A percentile compares a stretch with the other conserved stretches of the same genome.
phyloP scores from a whole-genome alignment of 306 rosid genomes.

The cucumber (Cucumis sativus) region DNA sequence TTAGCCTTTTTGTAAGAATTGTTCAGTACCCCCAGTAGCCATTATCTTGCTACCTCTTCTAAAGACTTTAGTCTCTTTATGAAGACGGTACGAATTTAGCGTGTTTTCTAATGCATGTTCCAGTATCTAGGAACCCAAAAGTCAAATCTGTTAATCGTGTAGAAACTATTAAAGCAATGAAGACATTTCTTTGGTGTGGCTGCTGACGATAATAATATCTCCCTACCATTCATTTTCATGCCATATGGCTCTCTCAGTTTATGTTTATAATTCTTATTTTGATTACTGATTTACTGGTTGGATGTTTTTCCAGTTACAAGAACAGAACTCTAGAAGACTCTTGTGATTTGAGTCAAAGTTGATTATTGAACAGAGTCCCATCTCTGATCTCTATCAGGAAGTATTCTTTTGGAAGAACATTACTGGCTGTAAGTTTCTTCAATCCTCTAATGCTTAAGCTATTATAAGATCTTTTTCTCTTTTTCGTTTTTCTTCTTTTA shows the following conservation, averaged over 20 bases:
- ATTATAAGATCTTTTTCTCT: neutral
- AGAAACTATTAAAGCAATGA: neutral
- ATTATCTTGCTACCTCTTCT: neutral
- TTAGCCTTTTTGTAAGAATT: slow-evolving; percentile 11
- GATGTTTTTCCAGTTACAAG: slow-evolving; percentile 3
- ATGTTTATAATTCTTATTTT: neutral
- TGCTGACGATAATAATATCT: neutral
- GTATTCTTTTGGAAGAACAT: neutral
- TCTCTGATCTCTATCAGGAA: neutral
- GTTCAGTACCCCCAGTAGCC: neutral
- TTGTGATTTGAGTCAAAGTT: neutral
- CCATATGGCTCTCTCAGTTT: neutral
- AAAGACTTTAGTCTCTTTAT: neutral
- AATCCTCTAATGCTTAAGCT: neutral
- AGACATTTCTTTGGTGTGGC: neutral
- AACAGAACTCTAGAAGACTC: neutral
- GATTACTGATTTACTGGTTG: neutral
- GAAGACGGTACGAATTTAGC: neutral
- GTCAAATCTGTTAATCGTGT: neutral
- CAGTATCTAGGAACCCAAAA: neutral
- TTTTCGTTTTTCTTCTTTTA: too few species aligned
- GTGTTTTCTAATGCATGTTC: neutral
- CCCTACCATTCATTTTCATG: neutral
- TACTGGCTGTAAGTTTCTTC: neutral
- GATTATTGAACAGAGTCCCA: neutral